phyloP scores from a whole-genome alignment of 2,329 filamentous ascomycete genomes.

The Aspergillus sp. region DNA sequence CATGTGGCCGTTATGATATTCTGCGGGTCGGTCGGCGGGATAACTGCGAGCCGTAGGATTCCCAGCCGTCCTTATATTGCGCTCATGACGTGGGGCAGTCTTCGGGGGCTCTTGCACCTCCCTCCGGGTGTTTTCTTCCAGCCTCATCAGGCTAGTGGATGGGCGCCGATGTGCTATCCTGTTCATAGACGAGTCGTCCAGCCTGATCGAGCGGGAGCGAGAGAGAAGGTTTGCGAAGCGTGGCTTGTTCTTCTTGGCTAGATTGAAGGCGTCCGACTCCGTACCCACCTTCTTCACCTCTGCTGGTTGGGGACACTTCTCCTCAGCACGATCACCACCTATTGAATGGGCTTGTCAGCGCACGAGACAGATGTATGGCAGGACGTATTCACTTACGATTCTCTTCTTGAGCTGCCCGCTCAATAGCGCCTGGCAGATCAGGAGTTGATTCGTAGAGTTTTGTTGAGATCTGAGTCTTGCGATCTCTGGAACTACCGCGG shows the following conservation, averaged over 20 bases:
- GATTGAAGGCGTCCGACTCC: conserved; percentile 29
- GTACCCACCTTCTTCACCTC: conserved; percentile 29
- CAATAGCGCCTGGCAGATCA: conserved; percentile 40
- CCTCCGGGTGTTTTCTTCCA: conserved; percentile 37
- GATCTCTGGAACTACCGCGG: conserved; percentile 48
- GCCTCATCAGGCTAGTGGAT: conserved; percentile 41
- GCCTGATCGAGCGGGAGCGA: conserved; percentile 47
- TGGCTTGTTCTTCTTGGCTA: conserved; percentile 46
- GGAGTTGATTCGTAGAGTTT: conserved; percentile 46
- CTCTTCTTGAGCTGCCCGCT: conserved; percentile 30
- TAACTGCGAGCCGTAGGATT: conserved; percentile 65
- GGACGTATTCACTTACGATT: conserved; percentile 23
- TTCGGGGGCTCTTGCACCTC: conserved; percentile 53
- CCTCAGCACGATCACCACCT: conserved; percentile 24
- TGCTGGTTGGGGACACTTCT: conserved; percentile 25
- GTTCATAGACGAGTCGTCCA: conserved; percentile 43
- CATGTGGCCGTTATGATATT: conserved; percentile 28
- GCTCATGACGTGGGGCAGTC: conserved; percentile 68
- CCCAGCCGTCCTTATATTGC: conserved; percentile 69
- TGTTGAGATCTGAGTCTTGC: conserved; percentile 36
- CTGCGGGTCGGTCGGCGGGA: conserved; percentile 66
- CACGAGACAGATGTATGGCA: not conserved
- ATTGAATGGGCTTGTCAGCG: conserved; percentile 13
- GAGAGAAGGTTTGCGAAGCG: conserved; percentile 48
- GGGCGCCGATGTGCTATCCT: conserved; percentile 38